Base-by-base conservation (phyloP, 495 filamentous ascomycete species). In the Hyaloscypha variabilis region DNA sequence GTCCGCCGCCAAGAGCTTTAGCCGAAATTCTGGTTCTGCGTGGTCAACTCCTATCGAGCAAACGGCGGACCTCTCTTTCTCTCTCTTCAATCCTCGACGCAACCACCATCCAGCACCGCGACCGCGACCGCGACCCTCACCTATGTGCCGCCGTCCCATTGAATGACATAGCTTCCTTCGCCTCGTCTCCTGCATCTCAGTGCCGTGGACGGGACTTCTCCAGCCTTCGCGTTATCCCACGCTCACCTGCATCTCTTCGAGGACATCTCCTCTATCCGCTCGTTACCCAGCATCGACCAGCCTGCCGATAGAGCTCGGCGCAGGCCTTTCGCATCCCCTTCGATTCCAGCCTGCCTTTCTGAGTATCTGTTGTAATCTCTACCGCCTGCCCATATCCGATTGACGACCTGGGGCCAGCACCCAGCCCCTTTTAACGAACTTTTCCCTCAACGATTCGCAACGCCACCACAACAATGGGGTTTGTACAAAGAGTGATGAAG, bases 401-500 rank as follows among this genome's bases (percentile, higher is more conserved):
- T 55, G 64, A 64, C 63, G 39, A 30, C 26, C 31, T 11, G 53
- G 25, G 60, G 28, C 36, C 6, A 39, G 30, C n/a, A 56, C 24
- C 54, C 31, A 28, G 56, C 68, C 65, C 67, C 64, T 69, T n/a
- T 42, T 64, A 60, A 21, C 21, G 36, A 56, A 29, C 42, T 25
- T 67, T 66, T 30, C 60, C 49, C 66, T 36, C 63, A 55, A 28
- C 62, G 64, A 57, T 30, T 26, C 50, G 46, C 26, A 28, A 55
- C 54, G 31, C 51, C 63, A 66, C 31, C 30, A 25, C 60, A 76
- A 69, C 72, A 70, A 86, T 86, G 83, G 82, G 83, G 75, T 77
- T 85, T 73, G 77, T 86, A 73, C 79, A 81, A 69, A 82, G 82
- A 70, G 77, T 81, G 57, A 73, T 79, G 65, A 81, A 77, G 74